Base-by-base conservation (phyloP, 2,329 filamentous ascomycete genomes). In the Shiraia sp. region DNA sequence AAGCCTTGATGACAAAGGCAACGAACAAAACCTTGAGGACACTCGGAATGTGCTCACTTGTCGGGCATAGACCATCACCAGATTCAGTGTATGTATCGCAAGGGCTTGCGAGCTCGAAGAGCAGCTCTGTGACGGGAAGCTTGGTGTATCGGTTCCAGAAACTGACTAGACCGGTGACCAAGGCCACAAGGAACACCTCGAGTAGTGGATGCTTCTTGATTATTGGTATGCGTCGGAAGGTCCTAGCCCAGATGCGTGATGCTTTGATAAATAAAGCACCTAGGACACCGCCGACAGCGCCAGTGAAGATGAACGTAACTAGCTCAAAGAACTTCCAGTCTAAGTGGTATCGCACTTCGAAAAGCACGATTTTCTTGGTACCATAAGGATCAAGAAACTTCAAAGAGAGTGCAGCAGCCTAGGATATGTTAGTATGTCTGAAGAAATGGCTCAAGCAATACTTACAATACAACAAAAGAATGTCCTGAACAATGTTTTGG, bases 221-320 rank as follows among this genome's bases (percentile, higher is more conserved):
- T 36, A 84, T 55, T 0, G 80, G 75, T 36, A 96, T 86, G 36
- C 87, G 86, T 30, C 93, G 84, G 73, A 99, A 97, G 0, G 85
- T 87, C 48, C 85, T 83, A 10, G 92, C 93, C 93, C 93, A 99
- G 36, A 87, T 74, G 48, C 87, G 84, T 31, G 90, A 95, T 2
- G 90, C 91, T 72, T 99, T 99, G 77, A 97, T 99, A 72, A 99
- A 99, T 1, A 96, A 71, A 1, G 93, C 93, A 10, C 93, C 93
- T 7, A 87, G 76, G 0, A 86, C 83, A 33, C 93, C 93, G 15
- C 93, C 93, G 24, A 96, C 73, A 9, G 93, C 74, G 8, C 93
- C 93, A 2, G 96, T 82, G n/a, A 92, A 70, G 36, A 95, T 83
- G 69, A 97, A 99, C 42, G 82, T 83, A 26, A 80, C 77, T 35